Percentiles rank a stretch among this genome's conserved stretches.
phyloP scores from a whole-genome alignment of 805 yeast species.

The Hanseniaspora thailandica region DNA sequence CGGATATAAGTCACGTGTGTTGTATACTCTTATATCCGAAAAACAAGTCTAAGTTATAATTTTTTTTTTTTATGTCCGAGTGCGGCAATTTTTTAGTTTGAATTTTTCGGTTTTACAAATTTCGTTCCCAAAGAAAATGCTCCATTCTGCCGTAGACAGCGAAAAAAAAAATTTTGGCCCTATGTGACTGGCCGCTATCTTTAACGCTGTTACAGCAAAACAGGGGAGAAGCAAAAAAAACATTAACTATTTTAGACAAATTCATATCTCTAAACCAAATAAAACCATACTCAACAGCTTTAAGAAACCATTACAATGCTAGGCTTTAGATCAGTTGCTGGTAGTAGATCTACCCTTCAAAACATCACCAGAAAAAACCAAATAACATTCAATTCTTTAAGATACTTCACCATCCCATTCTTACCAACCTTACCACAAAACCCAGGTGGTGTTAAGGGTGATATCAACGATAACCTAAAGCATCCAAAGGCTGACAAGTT shows the following conservation, averaged over 20 bases:
- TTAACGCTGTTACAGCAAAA: no score
- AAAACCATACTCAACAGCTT: no score
- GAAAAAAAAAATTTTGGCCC: no score
- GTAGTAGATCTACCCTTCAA: slow-evolving; percentile 8
- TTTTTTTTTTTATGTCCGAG: no score
- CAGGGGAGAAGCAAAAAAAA: no score
- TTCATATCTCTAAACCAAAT: no score
- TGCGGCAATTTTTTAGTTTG: no score
- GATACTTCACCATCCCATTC: slow-evolving; percentile 34
- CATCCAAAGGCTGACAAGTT: slow-evolving; percentile 50
- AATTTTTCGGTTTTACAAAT: slow-evolving; percentile 7
- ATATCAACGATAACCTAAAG: slow-evolving; percentile 77
- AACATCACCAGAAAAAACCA: slow-evolving; percentile 19
- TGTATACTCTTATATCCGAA: background rate
- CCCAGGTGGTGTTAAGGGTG: slow-evolving; percentile 83
- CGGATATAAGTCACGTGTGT: background rate
- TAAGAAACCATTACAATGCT: background rate
- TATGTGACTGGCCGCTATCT: no score
- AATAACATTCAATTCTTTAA: slow-evolving; percentile 21
- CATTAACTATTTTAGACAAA: no score
- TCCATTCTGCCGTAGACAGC: no score
- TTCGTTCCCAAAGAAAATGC: no score
- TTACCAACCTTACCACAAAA: slow-evolving; percentile 62
- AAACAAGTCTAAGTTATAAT: background rate
- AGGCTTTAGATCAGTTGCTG: slow-evolving; percentile 12